phyloP scores from a whole-genome alignment of 2,329 filamentous ascomycete genomes.

The Didymella lethalis region DNA sequence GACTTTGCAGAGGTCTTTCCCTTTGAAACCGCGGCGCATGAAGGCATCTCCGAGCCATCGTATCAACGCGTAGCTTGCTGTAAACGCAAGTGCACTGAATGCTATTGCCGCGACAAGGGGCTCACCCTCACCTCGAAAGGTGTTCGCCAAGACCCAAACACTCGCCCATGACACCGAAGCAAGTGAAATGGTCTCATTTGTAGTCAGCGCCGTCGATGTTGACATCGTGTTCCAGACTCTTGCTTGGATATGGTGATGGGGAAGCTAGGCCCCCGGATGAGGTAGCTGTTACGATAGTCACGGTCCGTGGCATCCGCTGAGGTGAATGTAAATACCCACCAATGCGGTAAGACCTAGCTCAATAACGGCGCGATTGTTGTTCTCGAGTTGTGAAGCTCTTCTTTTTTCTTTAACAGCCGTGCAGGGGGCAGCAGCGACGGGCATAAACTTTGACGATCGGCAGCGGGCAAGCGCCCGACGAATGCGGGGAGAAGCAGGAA shows the following conservation, averaged over 20 bases:
- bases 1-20: conserved; percentile 84
- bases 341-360: conserved; percentile 12
- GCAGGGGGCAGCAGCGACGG: conserved; percentile 14
- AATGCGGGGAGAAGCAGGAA: conserved; percentile 23
- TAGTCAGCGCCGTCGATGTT: conserved; percentile 54
- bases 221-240: conserved; percentile 20
- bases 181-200: conserved; percentile 64
- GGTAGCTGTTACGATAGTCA: conserved; percentile 7
- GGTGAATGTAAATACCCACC: conserved; percentile 15
- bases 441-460: conserved; percentile 23
- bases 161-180: conserved; percentile 73
- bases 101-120: conserved; percentile 88
- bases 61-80: conserved; percentile 83
- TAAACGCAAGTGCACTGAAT: conserved; percentile 84
- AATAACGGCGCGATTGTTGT: conserved; percentile 6
- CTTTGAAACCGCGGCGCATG: conserved; percentile 85
- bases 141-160: conserved; percentile 77
- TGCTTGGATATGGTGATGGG: conserved; percentile 14
- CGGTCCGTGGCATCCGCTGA: conserved; percentile 15
- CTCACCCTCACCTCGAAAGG: conserved; percentile 82
- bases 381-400: conserved; percentile 6
- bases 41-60: conserved; percentile 93
- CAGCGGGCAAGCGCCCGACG: conserved; percentile 14
- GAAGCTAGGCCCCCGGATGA: conserved; percentile 24
- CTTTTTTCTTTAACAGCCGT: conserved; percentile 8